Percentiles rank a stretch among this genome's conserved stretches.
Conservation (phyloP, 768 basidiomycete genomes). For the Auriculariales sp. region DNA sequence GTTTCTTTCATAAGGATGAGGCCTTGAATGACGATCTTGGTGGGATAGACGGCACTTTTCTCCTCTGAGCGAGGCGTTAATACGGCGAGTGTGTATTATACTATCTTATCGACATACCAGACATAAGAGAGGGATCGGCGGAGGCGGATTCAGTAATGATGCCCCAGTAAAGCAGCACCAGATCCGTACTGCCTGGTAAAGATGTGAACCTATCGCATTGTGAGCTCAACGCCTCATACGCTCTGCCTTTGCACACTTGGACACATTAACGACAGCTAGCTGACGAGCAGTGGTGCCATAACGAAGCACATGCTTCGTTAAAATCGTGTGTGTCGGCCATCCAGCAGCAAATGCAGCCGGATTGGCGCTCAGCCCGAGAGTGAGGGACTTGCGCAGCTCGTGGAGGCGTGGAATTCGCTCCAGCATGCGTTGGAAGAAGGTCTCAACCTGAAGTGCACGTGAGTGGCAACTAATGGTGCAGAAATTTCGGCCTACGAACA, state of each 20-base stretch:
- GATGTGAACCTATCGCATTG: conserved; percentile 31
- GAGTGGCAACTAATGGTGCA: background rate
- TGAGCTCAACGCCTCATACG: background rate
- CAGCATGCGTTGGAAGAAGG: conserved; percentile 46
- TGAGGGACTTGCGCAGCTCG: conserved; percentile 40
- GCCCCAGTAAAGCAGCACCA: conserved; percentile 72
- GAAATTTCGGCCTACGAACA: conserved; percentile 23
- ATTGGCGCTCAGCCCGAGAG: conserved; percentile 26
- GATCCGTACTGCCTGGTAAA: conserved; percentile 45
- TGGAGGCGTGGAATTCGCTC: conserved; percentile 40
- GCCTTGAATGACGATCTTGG: conserved; percentile 67
- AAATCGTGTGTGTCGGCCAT: no score
- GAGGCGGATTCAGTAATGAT: conserved; percentile 60
- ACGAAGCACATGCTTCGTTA: conserved; percentile 53
- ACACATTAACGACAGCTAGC: background rate
- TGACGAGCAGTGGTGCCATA: conserved; percentile 69
- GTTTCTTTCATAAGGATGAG: conserved; percentile 80
- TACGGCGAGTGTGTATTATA: background rate
- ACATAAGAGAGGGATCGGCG: conserved; percentile 34
- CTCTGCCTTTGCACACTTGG: background rate
- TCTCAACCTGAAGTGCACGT: conserved; percentile 31
- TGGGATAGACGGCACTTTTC: conserved; percentile 49
- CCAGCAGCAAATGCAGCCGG: conserved; percentile 29
- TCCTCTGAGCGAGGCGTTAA: conserved; percentile 32
- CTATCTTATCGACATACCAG: conserved; percentile 26